These are phyloP conservation scores for Pestalotiopsis sp. DNA, from an alignment of 2,329 filamentous ascomycete genomes.

Conservation along the genomic window DNA sequence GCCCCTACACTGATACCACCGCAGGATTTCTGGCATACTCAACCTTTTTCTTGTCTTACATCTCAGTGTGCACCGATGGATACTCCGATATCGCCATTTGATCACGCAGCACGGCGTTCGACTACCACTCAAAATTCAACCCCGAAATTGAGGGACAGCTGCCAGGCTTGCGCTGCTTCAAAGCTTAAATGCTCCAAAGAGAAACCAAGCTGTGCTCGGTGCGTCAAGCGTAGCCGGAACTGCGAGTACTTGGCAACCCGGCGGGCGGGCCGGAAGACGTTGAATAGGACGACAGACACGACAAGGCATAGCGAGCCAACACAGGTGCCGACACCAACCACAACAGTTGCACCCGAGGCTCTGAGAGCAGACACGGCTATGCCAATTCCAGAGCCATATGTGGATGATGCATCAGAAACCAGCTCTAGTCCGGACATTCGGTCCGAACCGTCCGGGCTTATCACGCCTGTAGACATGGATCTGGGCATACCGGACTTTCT, in stretches of 20 bases:
- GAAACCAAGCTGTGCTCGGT: constrained; percentile 37
- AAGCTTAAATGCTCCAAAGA: constrained; percentile 38
- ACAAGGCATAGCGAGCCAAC: not conserved
- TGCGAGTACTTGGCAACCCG: constrained; percentile 35
- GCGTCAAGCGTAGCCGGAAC: constrained; percentile 27
- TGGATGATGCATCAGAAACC: not conserved
- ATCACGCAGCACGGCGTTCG: not conserved
- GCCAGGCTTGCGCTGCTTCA: constrained; percentile 36
- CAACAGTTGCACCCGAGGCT: not conserved
- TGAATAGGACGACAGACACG: not conserved
- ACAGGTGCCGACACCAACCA: not conserved
- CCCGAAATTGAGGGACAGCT: constrained; percentile 37
- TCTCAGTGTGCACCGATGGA: not conserved
- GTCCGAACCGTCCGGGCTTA: not conserved
- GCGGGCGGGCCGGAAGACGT: not conserved
- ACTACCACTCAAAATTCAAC: not conserved
- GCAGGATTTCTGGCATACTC: too few species aligned
- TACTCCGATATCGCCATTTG: not conserved
- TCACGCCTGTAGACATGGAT: not conserved
- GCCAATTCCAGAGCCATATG: not conserved
- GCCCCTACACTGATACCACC: not conserved
- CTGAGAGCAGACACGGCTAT: not conserved
- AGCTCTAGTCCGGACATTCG: not conserved
- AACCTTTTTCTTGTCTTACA: not conserved
- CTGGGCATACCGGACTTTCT: not conserved